Base-by-base conservation (phyloP, 202 grass and related monocot species). In the Musa balbisiana region DNA sequence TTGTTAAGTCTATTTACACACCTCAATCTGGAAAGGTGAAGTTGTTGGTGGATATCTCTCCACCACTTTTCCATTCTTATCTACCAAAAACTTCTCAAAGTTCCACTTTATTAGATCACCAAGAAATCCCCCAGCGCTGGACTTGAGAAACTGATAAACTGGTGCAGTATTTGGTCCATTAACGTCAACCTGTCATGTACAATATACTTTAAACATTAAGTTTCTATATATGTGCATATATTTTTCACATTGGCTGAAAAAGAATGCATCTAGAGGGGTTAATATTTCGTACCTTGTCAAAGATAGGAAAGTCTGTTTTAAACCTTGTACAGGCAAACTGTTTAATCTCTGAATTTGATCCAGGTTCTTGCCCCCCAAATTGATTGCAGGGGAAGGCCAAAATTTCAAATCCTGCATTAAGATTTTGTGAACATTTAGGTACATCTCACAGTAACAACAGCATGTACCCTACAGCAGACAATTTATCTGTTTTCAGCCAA, bases 11-110 rank as follows among this genome's bases (percentile, higher is more conserved):
- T 54, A 23, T 24, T 1, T 53, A 89, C 72, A 0, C 27, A 95
- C 95, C 95, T 99, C 95, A 65, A 94, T 95, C 73, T 99, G 91
- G 80, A 99, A 99, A n/a, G 95, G 95, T 23, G 95, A 99, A 85
- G 95, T 94, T 81, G 91, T 99, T 43, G 91, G 95, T 59, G 95
- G 89, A 69, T 99, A 94, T 87, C 95, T 92, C 78, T 99, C 95
- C 59, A 92, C 62, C 55, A 94, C 89, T 89, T 95, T 99, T 20
- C 91, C 95, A 55, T 87, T 99, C 82, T 99, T 99, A 60, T 94
- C 89, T 58, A 95, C 81, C 85, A 99, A 82, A 62, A 99, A 99
- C 82, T 99, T 99, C 74, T 94, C 95, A 81, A 95, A 99, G 82
- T 94, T 99, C 95, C 95, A 99, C 73, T 99, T 99, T 63, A 99